A percentile compares a stretch with the other conserved stretches of the same genome.
phyloP scores from a whole-genome alignment of 2,329 filamentous ascomycete species.

The Aaosphaeria arxii region DNA sequence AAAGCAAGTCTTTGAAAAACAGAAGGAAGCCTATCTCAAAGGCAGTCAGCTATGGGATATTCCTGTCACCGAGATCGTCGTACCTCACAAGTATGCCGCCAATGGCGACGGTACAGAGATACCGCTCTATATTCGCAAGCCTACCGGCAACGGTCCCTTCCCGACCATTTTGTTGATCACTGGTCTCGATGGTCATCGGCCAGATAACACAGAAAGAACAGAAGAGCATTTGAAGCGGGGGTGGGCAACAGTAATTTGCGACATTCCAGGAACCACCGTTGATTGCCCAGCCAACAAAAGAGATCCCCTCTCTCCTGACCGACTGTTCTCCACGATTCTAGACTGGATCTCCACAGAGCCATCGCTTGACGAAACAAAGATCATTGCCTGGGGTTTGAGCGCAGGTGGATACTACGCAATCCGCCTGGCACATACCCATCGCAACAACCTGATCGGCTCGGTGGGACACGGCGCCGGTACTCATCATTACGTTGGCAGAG shows the following conservation, averaged over 20 bases:
- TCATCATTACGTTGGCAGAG: conserved; percentile 56
- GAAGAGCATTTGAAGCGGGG: conserved; percentile 46
- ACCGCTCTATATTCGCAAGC: conserved; percentile 63
- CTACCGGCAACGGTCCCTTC: conserved; percentile 37
- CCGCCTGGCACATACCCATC: conserved; percentile 56
- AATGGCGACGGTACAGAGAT: conserved; percentile 55
- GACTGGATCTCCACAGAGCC: conserved; percentile 48
- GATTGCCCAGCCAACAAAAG: conserved; percentile 51
- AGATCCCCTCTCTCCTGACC: conserved; percentile 50
- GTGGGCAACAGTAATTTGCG: conserved; percentile 50
- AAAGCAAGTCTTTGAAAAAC: conserved; percentile 60
- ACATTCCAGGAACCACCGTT: conserved; percentile 55
- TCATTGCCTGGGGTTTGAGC: conserved; percentile 55
- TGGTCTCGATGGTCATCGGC: conserved; percentile 58
- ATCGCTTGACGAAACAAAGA: conserved; percentile 45
- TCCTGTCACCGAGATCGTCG: conserved; percentile 58
- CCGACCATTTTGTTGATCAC: conserved; percentile 56
- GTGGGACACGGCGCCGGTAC: conserved; percentile 55
- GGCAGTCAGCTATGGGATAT: conserved; percentile 45
- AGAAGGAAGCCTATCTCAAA: conserved; percentile 62
- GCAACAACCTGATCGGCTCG: conserved; percentile 44
- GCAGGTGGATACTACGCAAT: conserved; percentile 60
- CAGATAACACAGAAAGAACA: conserved; percentile 44
- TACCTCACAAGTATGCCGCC: conserved; percentile 54
- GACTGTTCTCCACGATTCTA: conserved; percentile 52